Evolutionary conservation across 2,329 filamentous ascomycete genomes (phyloP).

Genomic region (Acephala macrosclerotiorum): DNA sequence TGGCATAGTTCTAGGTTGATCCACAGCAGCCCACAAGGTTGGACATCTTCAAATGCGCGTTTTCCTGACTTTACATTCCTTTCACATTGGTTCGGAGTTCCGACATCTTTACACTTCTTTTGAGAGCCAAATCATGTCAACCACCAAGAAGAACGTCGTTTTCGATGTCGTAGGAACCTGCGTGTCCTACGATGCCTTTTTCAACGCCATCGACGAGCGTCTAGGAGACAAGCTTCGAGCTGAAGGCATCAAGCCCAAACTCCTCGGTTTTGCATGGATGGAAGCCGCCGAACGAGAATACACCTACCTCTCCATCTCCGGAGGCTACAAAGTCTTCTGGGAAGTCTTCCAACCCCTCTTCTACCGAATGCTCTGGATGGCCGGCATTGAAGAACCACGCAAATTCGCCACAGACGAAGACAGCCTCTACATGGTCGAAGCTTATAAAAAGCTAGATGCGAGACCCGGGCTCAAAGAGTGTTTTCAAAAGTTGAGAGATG

Average conservation of each 20-base stretch:
- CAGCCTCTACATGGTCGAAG: slow-evolving; percentile 47
- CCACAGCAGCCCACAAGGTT: background rate
- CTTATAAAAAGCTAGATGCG: slow-evolving; percentile 48
- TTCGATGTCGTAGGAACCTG: slow-evolving; percentile 62
- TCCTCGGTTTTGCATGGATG: slow-evolving; percentile 56
- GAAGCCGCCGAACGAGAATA: slow-evolving; percentile 57
- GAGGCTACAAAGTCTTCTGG: slow-evolving; percentile 52
- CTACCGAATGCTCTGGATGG: slow-evolving; percentile 55
- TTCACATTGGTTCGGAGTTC: too few relatives aligned
- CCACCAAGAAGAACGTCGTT: slow-evolving; percentile 52
- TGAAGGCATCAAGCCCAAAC: slow-evolving; percentile 49
- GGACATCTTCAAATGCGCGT: background rate
- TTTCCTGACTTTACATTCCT: background rate
- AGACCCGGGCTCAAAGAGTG: slow-evolving; percentile 51
- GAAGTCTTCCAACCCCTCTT: slow-evolving; percentile 54
- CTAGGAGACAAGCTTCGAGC: slow-evolving; percentile 51
- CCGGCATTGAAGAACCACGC: slow-evolving; percentile 52
- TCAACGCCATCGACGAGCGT: slow-evolving; percentile 48
- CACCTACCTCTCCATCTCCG: slow-evolving; percentile 55
- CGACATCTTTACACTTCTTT: too few relatives aligned
- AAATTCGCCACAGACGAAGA: slow-evolving; percentile 52
- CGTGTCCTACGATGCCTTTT: slow-evolving; percentile 54
- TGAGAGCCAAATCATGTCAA: background rate
- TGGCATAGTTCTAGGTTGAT: too few relatives aligned
- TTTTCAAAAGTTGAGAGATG: slow-evolving; percentile 50